These are phyloP conservation scores for Cynara cardunculus DNA, from an alignment of 129 eudicot genomes.

Conservation along the genomic window DNA sequence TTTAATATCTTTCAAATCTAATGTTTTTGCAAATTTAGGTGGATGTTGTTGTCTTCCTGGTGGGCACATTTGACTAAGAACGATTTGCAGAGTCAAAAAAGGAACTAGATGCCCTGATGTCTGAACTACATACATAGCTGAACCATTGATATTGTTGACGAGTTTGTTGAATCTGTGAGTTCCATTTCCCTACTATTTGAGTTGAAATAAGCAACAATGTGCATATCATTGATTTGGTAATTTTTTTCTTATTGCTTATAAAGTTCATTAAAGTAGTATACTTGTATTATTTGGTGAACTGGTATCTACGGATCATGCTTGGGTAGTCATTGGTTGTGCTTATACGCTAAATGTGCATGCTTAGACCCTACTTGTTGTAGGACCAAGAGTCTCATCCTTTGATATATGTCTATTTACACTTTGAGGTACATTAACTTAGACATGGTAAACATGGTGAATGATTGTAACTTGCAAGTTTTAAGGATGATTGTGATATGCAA, in stretches of 20 bases:
- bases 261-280: not conserved
- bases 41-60: no score
- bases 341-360: not conserved
- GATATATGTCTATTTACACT: no score
- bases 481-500: not conserved
- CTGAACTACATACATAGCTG: no score
- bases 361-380: no score
- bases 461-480: no score
- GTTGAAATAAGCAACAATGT: not conserved
- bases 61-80: no score
- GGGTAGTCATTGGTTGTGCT: not conserved
- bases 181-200: not conserved
- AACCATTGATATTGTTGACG: not conserved
- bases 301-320: not conserved
- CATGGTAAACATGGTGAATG: not conserved
- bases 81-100: no score
- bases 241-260: not conserved
- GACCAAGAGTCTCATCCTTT: not conserved
- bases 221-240: not conserved
- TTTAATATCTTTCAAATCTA: no score
- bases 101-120: no score
- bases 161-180: constrained; percentile 91
- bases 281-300: not conserved
- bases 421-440: not conserved
- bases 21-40: no score